Evolutionary conservation across 441 rosid genomes (phyloP).

Genomic region (Aleurites moluccanus): DNA sequence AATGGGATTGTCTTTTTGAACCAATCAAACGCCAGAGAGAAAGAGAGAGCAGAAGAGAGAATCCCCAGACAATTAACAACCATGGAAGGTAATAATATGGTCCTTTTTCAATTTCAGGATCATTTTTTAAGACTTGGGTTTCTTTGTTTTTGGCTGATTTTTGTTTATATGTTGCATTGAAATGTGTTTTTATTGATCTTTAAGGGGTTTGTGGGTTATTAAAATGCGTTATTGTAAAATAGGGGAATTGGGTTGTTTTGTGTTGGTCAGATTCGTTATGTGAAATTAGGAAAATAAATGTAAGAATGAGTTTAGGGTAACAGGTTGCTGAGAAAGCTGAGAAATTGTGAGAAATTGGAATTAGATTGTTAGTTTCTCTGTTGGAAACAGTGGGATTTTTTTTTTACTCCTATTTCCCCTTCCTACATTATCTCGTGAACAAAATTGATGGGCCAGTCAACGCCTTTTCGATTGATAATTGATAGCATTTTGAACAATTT

Average conservation of each 20-base stretch:
- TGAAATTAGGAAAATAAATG: neutral
- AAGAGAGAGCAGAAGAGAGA: conserved; percentile 2
- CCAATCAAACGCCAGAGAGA: conserved; percentile 11
- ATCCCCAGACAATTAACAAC: neutral
- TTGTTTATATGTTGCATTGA: conserved; percentile 2
- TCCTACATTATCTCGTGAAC: neutral
- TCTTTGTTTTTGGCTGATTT: neutral
- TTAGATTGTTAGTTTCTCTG: conserved; percentile 16
- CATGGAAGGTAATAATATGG: conserved; percentile 41
- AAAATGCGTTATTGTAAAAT: neutral
- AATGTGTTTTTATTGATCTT: neutral
- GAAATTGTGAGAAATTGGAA: neutral
- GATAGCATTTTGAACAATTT: neutral
- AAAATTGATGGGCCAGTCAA: neutral
- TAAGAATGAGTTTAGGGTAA: neutral
- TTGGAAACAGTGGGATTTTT: neutral
- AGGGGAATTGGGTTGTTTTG: conserved; percentile 5
- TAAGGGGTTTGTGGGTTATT: conserved; percentile 6
- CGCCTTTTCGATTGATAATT: neutral
- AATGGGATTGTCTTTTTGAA: conserved; percentile 30
- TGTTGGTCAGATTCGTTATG: neutral
- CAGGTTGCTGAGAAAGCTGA: conserved; percentile 23
- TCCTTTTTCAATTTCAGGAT: conserved; percentile 19
- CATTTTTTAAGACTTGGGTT: conserved; percentile 17
- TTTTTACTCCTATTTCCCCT: no score